These are phyloP conservation scores for Microthyrium microscopicum DNA, from an alignment of 2,329 filamentous ascomycete genomes.

Conservation along the genomic window DNA sequence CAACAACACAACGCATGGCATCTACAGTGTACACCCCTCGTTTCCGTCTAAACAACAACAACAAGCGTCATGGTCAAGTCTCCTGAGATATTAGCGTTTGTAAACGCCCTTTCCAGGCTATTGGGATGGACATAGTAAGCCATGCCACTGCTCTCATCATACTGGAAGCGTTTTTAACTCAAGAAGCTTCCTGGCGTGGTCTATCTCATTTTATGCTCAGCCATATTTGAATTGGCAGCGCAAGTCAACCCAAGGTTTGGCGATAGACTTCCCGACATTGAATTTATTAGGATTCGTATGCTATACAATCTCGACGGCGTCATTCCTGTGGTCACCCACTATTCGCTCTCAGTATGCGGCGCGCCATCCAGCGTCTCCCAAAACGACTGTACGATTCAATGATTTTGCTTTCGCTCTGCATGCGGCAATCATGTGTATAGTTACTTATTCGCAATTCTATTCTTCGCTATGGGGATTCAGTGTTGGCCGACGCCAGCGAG, in stretches of 20 bases:
- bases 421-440: slow-evolving; percentile 51
- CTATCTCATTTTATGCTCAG: slow-evolving; percentile 11
- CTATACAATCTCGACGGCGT: slow-evolving; percentile 58
- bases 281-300: slow-evolving; percentile 56
- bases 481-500: slow-evolving; percentile 34
- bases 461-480: slow-evolving; percentile 60
- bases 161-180: neutral
- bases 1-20: no score
- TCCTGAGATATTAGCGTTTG: no score
- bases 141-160: neutral
- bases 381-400: slow-evolving; percentile 76
- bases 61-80: no score
- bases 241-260: slow-evolving; percentile 64
- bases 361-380: slow-evolving; percentile 54
- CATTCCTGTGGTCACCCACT: slow-evolving; percentile 62
- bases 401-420: slow-evolving; percentile 80
- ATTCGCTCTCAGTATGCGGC: slow-evolving; percentile 72
- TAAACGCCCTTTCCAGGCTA: slow-evolving; percentile 4
- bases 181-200: slow-evolving; percentile 9
- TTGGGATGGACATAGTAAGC: slow-evolving; percentile 7
- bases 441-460: slow-evolving; percentile 66
- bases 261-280: slow-evolving; percentile 71
- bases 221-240: slow-evolving; percentile 63
- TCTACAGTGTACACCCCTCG: no score
- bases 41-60: no score